These are phyloP conservation scores for Letharia lupina DNA, from an alignment of 495 filamentous ascomycete species.

Conservation along the genomic window DNA sequence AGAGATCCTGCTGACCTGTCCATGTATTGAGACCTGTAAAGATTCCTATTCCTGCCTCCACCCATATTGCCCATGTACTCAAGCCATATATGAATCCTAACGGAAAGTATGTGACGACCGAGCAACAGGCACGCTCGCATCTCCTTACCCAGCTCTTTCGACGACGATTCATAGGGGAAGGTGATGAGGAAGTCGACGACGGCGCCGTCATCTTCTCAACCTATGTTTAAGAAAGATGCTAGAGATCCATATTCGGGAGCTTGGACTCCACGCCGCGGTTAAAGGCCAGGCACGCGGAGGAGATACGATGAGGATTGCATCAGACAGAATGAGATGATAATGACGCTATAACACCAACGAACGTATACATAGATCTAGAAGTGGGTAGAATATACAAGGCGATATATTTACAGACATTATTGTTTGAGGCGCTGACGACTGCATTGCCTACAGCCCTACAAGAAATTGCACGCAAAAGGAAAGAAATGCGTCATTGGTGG, in stretches of 20 bases:
- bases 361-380: background rate
- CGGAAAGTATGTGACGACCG: conserved; percentile 73
- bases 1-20: conserved; percentile 27
- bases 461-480: background rate
- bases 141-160: conserved; percentile 58
- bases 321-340: background rate
- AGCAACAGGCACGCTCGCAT: conserved; percentile 79
- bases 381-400: too few species aligned
- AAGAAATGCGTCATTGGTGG: background rate
- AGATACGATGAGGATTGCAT: background rate
- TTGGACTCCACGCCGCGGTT: background rate
- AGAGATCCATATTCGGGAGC: conserved; percentile 4
- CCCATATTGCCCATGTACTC: conserved; percentile 85
- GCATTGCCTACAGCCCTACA: background rate
- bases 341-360: background rate
- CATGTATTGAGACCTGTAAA: conserved; percentile 30
- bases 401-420: too few species aligned
- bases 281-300: background rate
- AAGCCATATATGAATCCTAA: conserved; percentile 81
- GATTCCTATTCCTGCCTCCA: conserved; percentile 68
- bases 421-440: background rate
- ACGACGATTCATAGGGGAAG: conserved; percentile 40
- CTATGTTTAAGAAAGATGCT: background rate
- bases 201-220: conserved; percentile 19
- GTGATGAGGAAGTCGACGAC: conserved; percentile 41